Conservation (phyloP, 164 flowering plant species). For the Umbellularia californica region DNA sequence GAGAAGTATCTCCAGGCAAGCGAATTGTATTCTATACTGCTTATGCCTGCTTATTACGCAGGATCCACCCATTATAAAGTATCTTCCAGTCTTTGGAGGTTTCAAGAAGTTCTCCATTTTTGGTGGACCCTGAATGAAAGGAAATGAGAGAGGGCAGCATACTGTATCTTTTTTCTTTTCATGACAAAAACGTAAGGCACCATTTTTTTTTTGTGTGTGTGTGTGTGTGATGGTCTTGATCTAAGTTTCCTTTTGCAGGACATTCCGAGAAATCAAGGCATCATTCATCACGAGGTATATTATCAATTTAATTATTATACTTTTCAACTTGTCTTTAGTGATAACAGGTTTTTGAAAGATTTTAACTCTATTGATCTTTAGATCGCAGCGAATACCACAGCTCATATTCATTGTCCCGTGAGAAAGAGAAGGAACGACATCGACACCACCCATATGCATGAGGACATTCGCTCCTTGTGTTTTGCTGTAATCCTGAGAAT, state of each 20-base stretch:
- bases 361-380: constrained; percentile 15
- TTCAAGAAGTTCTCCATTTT: no score
- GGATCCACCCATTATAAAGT: no score
- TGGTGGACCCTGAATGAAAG: no score
- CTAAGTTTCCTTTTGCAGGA: constrained; percentile 37
- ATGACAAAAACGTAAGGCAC: no score
- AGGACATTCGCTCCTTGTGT: neutral
- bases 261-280: constrained; percentile 69
- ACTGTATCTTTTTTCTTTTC: no score
- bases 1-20: no score
- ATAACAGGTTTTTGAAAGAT: neutral
- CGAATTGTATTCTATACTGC: no score
- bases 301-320: neutral
- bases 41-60: no score
- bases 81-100: no score
- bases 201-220: no score
- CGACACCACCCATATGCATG: constrained; percentile 48
- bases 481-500: no score
- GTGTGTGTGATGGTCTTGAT: neutral
- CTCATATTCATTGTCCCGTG: constrained; percentile 62
- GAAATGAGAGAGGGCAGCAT: no score
- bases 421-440: constrained; percentile 62
- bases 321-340: neutral
- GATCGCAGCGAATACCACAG: constrained; percentile 70
- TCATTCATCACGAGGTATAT: constrained; percentile 74